These are phyloP conservation scores for Fusarium goolgardi DNA, from an alignment of 2,329 filamentous ascomycete genomes.

Conservation along the genomic window DNA sequence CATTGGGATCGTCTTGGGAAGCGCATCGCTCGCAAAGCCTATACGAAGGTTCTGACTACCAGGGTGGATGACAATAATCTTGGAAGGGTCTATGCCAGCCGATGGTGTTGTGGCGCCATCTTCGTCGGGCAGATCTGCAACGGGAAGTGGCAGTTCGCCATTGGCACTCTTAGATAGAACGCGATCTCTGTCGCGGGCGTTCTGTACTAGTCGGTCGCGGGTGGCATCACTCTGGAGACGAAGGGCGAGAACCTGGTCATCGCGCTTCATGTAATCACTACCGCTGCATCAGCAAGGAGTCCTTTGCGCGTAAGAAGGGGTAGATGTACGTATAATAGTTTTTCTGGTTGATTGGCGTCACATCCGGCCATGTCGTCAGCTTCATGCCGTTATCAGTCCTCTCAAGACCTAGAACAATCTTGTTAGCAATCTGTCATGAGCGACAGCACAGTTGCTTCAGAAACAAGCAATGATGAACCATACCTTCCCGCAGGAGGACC, in stretches of 20 bases:
- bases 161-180: constrained; percentile 80
- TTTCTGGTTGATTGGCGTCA: constrained; percentile 97
- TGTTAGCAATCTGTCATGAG: constrained; percentile 44
- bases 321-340: constrained; percentile 90
- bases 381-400: constrained; percentile 99
- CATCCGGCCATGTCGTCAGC: constrained; percentile 91
- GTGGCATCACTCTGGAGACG: constrained; percentile 89
- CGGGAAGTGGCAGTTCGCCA: constrained; percentile 70
- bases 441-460: constrained; percentile 14
- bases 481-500: constrained; percentile 72
- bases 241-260: constrained; percentile 93
- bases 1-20: constrained; percentile 95
- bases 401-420: constrained; percentile 76
- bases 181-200: constrained; percentile 87
- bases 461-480: constrained; percentile 21
- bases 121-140: constrained; percentile 69
- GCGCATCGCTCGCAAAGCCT: constrained; percentile 92
- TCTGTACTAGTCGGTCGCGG: constrained; percentile 84
- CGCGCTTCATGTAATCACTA: constrained; percentile 97
- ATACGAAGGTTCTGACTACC: constrained; percentile 96
- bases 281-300: constrained; percentile 32
- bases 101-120: constrained; percentile 66
- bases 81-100: constrained; percentile 79
- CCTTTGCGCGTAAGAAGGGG: neutral
- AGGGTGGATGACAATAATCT: constrained; percentile 93